phyloP scores from a whole-genome alignment of 2,329 filamentous ascomycete species.

The Cladophialophora chaetospira region DNA sequence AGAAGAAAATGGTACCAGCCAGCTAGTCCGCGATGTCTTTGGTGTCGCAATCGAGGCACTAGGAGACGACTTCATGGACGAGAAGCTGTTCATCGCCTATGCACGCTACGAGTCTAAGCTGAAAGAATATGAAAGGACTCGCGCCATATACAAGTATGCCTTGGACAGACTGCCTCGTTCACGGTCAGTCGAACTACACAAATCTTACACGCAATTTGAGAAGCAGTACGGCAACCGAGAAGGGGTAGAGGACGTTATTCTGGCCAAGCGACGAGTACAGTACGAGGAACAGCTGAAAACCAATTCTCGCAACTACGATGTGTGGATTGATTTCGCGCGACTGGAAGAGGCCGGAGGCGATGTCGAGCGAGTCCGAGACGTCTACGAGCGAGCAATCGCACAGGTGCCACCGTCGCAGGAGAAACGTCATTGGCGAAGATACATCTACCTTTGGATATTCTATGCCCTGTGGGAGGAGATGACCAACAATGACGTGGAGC shows the following conservation, averaged over 20 bases:
- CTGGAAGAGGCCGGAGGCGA: constrained; percentile 86
- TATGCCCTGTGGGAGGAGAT: constrained; percentile 96
- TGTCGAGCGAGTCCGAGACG: constrained; percentile 79
- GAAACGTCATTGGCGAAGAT: constrained; percentile 94
- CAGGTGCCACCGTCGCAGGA: constrained; percentile 94
- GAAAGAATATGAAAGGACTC: constrained; percentile 89
- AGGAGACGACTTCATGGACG: constrained; percentile 93
- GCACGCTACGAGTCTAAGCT: constrained; percentile 92
- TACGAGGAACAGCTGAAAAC: constrained; percentile 95
- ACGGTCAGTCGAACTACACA: constrained; percentile 81
- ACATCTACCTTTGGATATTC: constrained; percentile 97
- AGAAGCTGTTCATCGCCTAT: constrained; percentile 92
- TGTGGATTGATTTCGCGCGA: constrained; percentile 93
- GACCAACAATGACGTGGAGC: constrained; percentile 73
- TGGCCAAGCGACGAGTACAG: constrained; percentile 88
- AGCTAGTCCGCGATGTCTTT: constrained; percentile 89
- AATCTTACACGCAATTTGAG: constrained; percentile 94
- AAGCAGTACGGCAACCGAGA: constrained; percentile 95
- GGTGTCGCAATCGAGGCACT: constrained; percentile 83
- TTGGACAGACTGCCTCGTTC: constrained; percentile 88
- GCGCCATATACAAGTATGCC: constrained; percentile 96
- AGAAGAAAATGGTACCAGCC: constrained; percentile 90
- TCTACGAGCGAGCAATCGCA: constrained; percentile 93
- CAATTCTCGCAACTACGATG: constrained; percentile 94
- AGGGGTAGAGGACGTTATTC: constrained; percentile 90